These are phyloP conservation scores for Circinella minor DNA, from an alignment of 371 early-diverging fungal genomes.

Conservation along the genomic window DNA sequence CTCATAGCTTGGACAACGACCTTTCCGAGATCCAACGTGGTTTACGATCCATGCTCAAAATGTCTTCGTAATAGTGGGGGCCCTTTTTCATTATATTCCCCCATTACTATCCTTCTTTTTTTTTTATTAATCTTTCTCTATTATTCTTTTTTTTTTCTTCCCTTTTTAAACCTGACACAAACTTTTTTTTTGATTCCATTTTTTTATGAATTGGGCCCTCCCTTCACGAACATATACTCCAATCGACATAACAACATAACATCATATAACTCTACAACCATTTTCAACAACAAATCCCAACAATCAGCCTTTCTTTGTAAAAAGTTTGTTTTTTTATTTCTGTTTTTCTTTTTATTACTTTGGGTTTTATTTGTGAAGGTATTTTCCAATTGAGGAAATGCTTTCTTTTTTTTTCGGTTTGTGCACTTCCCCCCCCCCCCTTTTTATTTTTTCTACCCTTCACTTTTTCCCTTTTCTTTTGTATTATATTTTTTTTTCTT, in stretches of 20 bases:
- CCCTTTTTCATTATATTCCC: not conserved
- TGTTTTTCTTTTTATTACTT: constrained; percentile 1
- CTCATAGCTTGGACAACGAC: constrained; percentile 19
- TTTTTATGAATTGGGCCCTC: not conserved
- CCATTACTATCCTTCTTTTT: not conserved
- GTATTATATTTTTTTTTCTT: constrained; percentile 9
- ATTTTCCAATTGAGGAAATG: constrained; percentile 4
- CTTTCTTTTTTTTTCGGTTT: constrained; percentile 12
- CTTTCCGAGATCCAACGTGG: constrained; percentile 54
- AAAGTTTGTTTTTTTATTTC: constrained; percentile 8
- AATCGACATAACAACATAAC: not conserved
- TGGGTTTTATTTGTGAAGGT: constrained; percentile 10
- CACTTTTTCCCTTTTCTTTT: constrained; percentile 2
- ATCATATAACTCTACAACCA: no score
- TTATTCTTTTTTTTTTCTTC: not conserved
- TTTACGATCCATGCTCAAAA: constrained; percentile 53
- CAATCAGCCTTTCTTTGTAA: constrained; percentile 7
- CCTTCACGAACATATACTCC: not conserved
- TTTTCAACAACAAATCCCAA: not conserved
- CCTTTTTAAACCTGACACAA: not conserved
- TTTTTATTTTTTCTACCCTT: not conserved
- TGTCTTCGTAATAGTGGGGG: constrained; percentile 32
- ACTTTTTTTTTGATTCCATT: not conserved
- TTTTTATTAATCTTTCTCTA: not conserved
- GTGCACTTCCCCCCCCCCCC: not conserved